Evolutionary conservation across 371 early-diverging fungal species (phyloP).

Genomic region (Funneliformis caledonium): DNA sequence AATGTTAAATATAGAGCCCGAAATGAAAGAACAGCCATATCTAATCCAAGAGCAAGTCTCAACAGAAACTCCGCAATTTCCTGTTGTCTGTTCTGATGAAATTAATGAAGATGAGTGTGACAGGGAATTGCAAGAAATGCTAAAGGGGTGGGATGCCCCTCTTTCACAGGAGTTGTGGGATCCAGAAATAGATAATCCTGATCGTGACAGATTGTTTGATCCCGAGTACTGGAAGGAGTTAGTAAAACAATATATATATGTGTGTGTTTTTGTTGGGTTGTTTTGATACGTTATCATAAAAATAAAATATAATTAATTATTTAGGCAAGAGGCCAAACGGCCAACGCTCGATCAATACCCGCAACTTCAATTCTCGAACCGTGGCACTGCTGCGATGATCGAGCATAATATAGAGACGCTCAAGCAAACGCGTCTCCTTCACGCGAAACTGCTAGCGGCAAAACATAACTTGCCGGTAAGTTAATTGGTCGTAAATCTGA

Average conservation of each 20-base stretch:
- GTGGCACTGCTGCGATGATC: slow-evolving; percentile 40
- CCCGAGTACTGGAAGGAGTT: background rate
- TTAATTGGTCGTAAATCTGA: background rate
- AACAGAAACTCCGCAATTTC: background rate
- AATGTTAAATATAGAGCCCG: slow-evolving; percentile 14
- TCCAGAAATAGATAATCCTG: slow-evolving; percentile 16
- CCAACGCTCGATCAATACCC: slow-evolving; percentile 31
- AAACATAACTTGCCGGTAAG: slow-evolving; percentile 66
- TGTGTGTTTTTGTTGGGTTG: background rate
- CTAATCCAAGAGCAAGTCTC: background rate
- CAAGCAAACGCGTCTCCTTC: slow-evolving; percentile 69
- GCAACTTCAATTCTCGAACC: slow-evolving; percentile 2
- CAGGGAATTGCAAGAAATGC: slow-evolving; percentile 40
- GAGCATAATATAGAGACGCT: slow-evolving; percentile 52
- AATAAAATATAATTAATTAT: background rate
- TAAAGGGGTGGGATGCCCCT: slow-evolving; percentile 40
- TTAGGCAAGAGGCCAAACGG: background rate
- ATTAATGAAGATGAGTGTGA: slow-evolving; percentile 59
- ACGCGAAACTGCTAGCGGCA: slow-evolving; percentile 75
- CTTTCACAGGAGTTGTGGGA: slow-evolving; percentile 40
- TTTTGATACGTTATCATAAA: background rate
- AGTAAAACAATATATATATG: background rate
- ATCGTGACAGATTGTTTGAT: slow-evolving; percentile 18
- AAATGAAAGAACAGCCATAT: slow-evolving; percentile 41
- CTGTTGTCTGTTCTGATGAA: slow-evolving; percentile 37